Evolutionary conservation across 2,329 filamentous ascomycete genomes (phyloP).

Genomic region (Hirsutella thompsonii): DNA sequence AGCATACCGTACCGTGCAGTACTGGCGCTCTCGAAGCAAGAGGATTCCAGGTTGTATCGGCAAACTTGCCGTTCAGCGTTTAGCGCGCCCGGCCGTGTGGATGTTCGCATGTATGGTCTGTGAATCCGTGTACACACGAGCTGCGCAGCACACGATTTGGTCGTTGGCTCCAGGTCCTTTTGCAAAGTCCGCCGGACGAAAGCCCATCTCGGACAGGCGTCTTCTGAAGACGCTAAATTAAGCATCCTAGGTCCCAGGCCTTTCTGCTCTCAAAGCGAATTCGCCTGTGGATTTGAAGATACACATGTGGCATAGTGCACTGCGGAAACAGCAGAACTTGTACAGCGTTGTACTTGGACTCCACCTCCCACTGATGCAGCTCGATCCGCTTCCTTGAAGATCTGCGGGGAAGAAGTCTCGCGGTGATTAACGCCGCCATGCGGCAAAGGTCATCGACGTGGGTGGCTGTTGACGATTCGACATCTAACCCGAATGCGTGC

Average conservation of each 20-base stretch:
- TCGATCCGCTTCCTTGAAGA: background rate
- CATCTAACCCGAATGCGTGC: too few species aligned
- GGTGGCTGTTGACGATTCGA: too few species aligned
- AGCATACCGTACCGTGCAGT: too few species aligned
- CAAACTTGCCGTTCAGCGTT: constrained; percentile 8
- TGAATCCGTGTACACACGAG: too few species aligned
- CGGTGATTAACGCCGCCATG: background rate
- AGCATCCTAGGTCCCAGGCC: background rate
- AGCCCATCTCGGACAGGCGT: constrained; percentile 4
- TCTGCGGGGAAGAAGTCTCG: background rate
- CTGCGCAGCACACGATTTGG: too few species aligned
- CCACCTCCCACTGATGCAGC: background rate
- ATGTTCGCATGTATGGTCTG: background rate
- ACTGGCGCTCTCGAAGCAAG: too few species aligned
- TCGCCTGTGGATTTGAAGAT: too few species aligned
- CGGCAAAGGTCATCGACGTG: background rate
- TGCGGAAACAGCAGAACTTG: too few species aligned
- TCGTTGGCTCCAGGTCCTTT: constrained; percentile 10
- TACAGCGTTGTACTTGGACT: background rate
- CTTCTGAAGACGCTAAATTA: constrained; percentile 1
- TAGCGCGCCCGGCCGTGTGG: constrained; percentile 7
- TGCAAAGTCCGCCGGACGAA: constrained; percentile 10
- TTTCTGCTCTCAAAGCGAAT: too few species aligned
- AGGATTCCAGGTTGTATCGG: constrained; percentile 3
- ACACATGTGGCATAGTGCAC: too few species aligned